Evolutionary conservation across 1,284 basidiomycete species (phyloP).

Genomic region (Phylloporus sp.): DNA sequence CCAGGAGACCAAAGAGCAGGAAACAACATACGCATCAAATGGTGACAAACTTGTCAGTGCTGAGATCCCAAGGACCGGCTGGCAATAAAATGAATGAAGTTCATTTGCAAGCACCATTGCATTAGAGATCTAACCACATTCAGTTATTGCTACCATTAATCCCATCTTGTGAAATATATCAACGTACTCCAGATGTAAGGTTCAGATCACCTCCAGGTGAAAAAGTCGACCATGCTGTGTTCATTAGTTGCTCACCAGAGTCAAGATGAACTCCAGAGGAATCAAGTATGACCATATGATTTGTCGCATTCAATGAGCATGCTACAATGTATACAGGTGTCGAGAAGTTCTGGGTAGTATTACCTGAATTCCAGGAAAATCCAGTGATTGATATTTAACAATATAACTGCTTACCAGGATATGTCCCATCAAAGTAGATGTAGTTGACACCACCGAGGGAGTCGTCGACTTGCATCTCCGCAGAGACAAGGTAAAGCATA

Average conservation of each 20-base stretch:
- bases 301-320: background rate
- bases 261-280: background rate
- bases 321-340: background rate
- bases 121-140: background rate
- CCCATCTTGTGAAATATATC: background rate
- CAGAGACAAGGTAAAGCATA: background rate
- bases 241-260: background rate
- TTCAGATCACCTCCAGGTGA: background rate
- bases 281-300: background rate
- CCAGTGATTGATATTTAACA: background rate
- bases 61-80: background rate
- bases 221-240: background rate
- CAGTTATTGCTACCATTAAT: too few relatives aligned
- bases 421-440: background rate
- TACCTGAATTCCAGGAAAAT: background rate
- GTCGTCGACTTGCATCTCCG: background rate
- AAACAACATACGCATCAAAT: background rate
- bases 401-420: background rate
- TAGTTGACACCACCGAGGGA: background rate
- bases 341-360: background rate
- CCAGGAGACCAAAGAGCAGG: too few relatives aligned
- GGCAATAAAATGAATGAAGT: background rate
- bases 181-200: conserved; percentile 1
- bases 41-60: background rate
- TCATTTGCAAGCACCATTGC: background rate